These are phyloP conservation scores for Starmerella vaccinii DNA, from an alignment of 805 yeast species.

Conservation along the genomic window DNA sequence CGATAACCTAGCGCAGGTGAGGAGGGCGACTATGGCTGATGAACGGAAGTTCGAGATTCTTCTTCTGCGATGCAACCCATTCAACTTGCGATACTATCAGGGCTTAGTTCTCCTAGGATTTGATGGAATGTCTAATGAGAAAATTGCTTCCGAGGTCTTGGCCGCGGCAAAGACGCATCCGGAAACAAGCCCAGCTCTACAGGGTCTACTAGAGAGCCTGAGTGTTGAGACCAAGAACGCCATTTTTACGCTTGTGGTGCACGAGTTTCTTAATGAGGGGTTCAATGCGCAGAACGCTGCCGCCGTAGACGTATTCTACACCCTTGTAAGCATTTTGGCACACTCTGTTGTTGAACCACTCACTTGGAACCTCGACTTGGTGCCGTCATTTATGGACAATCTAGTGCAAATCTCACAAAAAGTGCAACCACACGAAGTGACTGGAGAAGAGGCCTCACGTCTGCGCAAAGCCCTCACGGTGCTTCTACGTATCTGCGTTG, in stretches of 20 bases:
- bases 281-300: neutral
- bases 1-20: neutral
- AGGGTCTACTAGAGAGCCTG: constrained; percentile 15
- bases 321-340: constrained; percentile 13
- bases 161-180: constrained; percentile 14
- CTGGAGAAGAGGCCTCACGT: neutral
- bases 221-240: constrained; percentile 10
- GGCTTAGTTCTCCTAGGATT: constrained; percentile 15
- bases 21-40: constrained; percentile 5
- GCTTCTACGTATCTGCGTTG: constrained; percentile 15
- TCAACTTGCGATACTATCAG: constrained; percentile 19
- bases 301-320: constrained; percentile 11
- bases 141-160: constrained; percentile 11
- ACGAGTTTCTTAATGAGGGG: constrained; percentile 10
- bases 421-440: neutral
- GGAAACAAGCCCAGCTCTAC: constrained; percentile 9
- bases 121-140: neutral
- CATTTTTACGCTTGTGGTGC: constrained; percentile 8
- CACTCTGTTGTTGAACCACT: constrained; percentile 6
- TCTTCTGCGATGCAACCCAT: constrained; percentile 19
- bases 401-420: constrained; percentile 3
- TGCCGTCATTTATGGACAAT: constrained; percentile 6
- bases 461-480: constrained; percentile 13
- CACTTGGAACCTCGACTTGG: constrained; percentile 12
- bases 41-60: constrained; percentile 10